Evolutionary conservation across 176 grass and related monocot genomes (phyloP).

Genomic region (Avena atlantica): DNA sequence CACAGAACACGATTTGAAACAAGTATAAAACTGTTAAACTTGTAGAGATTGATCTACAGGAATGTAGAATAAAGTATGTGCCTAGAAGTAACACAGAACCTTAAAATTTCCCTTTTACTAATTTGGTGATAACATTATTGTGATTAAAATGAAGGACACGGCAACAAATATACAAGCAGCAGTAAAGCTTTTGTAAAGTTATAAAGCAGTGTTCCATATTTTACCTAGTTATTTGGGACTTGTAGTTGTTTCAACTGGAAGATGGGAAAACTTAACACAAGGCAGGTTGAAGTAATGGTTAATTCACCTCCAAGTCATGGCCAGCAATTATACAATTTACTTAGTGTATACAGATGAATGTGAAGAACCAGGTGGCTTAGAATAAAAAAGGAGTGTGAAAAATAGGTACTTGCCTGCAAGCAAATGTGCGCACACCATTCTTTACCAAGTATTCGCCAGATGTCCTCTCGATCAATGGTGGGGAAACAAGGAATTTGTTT

Average conservation of each 20-base stretch:
- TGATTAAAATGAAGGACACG: not conserved
- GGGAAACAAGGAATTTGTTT: conserved; percentile 77
- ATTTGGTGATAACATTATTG: not conserved
- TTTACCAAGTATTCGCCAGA: conserved; percentile 99
- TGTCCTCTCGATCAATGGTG: conserved; percentile 94
- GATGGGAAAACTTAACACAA: not conserved
- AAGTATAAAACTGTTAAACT: not conserved
- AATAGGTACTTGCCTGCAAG: conserved; percentile 86
- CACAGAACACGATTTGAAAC: not conserved
- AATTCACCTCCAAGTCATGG: not conserved
- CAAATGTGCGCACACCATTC: conserved; percentile 92
- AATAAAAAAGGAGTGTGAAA: conserved; percentile 19
- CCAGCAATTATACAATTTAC: not conserved
- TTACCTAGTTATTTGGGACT: not conserved
- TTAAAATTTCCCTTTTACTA: not conserved
- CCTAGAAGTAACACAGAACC: not conserved
- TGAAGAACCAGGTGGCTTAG: not conserved
- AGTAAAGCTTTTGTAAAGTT: not conserved
- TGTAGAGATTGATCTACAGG: not conserved
- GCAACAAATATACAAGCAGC: not conserved
- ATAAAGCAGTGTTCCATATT: not conserved
- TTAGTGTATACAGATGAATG: not conserved
- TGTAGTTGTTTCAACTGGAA: conserved; percentile 4
- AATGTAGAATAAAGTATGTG: conserved; percentile 13
- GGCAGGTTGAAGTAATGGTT: not conserved